Percentiles rank a stretch among this genome's conserved stretches.
Conservation (phyloP, 805 yeast species). For the Candida germanica region DNA sequence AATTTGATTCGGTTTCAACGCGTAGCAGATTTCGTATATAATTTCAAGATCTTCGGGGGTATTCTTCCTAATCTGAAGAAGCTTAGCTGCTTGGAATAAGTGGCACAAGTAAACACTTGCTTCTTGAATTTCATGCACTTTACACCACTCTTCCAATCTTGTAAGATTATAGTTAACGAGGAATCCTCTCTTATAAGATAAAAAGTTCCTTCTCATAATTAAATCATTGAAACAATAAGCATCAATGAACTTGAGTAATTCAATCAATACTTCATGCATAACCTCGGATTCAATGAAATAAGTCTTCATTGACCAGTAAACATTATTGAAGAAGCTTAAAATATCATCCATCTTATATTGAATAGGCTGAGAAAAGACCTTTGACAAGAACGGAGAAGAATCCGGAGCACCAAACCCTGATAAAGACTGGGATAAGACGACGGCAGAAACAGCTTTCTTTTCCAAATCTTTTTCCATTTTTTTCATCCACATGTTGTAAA, state of each 20-base stretch:
- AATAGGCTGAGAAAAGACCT: conserved; percentile 68
- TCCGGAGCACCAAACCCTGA: conserved; percentile 95
- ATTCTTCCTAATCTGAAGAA: conserved; percentile 86
- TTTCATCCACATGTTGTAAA: conserved; percentile 96
- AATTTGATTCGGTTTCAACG: conserved; percentile 90
- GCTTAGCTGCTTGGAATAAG: conserved; percentile 87
- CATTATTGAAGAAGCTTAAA: conserved; percentile 81
- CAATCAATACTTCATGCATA: conserved; percentile 78
- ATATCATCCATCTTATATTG: conserved; percentile 94
- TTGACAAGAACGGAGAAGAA: conserved; percentile 73
- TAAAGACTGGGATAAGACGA: conserved; percentile 87
- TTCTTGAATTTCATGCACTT: conserved; percentile 85
- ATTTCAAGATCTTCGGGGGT: conserved; percentile 87
- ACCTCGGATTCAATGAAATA: conserved; percentile 85
- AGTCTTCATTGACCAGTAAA: conserved; percentile 89
- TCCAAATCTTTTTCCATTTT: conserved; percentile 87
- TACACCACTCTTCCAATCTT: conserved; percentile 97
- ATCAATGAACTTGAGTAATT: conserved; percentile 81
- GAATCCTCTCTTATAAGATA: conserved; percentile 96
- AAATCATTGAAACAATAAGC: conserved; percentile 93
- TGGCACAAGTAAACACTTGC: conserved; percentile 83
- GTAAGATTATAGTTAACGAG: conserved; percentile 96
- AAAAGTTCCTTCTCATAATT: conserved; percentile 88
- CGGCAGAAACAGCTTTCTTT: conserved; percentile 92
- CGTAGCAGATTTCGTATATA: conserved; percentile 91